Evolutionary conservation across 1,139 yeast species (phyloP).

Genomic region (Debaryomycetaceae sp.): DNA sequence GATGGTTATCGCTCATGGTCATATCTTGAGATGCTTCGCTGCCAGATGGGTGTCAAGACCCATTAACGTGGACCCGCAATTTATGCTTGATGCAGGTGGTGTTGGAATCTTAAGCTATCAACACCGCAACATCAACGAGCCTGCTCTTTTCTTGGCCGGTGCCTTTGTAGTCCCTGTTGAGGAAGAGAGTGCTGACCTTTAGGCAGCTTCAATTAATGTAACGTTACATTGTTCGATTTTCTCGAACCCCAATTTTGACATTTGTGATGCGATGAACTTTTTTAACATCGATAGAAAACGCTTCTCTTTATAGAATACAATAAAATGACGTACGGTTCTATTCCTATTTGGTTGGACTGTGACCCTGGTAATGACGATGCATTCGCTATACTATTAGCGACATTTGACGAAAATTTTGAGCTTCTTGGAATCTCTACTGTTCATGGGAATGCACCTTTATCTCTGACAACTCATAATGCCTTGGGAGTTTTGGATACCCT

Average conservation of each 20-base stretch:
- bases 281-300: neutral
- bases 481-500: conserved; percentile 62
- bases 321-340: conserved; percentile 6
- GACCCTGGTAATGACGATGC: conserved; percentile 94
- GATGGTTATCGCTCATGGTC: conserved; percentile 88
- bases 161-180: conserved; percentile 74
- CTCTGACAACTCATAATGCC: conserved; percentile 68
- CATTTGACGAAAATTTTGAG: conserved; percentile 55
- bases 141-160: conserved; percentile 78
- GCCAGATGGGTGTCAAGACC: conserved; percentile 76
- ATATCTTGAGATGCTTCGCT: conserved; percentile 82
- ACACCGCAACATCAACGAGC: conserved; percentile 79
- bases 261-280: neutral
- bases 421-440: conserved; percentile 78
- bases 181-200: conserved; percentile 29
- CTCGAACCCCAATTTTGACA: neutral
- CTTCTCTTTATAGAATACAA: neutral
- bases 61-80: conserved; percentile 65
- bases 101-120: conserved; percentile 90
- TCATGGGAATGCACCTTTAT: conserved; percentile 73
- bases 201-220: conserved; percentile 4
- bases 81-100: conserved; percentile 91
- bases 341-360: conserved; percentile 87
- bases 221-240: conserved; percentile 4
- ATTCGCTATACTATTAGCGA: conserved; percentile 65